Conservation (phyloP, 768 basidiomycete genomes). For the Cytidiella melzeri region DNA sequence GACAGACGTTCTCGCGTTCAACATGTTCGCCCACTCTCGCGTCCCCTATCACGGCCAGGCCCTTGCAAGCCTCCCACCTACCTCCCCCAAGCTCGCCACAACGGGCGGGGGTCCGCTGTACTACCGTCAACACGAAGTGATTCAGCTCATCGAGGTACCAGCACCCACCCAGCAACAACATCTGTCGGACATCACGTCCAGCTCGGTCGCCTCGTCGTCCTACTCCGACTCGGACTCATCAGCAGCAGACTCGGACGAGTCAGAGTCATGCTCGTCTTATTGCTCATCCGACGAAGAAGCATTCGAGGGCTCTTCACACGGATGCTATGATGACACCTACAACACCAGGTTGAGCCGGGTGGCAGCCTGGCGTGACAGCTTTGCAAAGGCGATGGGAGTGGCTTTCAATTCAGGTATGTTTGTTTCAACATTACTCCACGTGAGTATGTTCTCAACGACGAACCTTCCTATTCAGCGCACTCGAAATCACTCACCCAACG, state of each 20-base stretch:
- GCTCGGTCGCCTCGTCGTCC: constrained; percentile 34
- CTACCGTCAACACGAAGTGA: constrained; percentile 50
- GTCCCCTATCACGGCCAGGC: constrained; percentile 4
- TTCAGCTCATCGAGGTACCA: constrained; percentile 65
- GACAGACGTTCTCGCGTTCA: constrained; percentile 17
- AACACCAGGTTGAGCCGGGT: constrained; percentile 56
- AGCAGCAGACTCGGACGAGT: constrained; percentile 20
- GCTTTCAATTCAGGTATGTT: constrained; percentile 34
- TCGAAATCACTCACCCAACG: constrained; percentile 23
- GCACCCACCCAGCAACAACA: constrained; percentile 45
- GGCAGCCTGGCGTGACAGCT: constrained; percentile 63
- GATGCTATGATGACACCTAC: constrained; percentile 44
- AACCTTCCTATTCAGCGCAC: constrained; percentile 1
- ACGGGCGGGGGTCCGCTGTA: constrained; percentile 28
- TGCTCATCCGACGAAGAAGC: constrained; percentile 56
- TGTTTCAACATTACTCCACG: background rate
- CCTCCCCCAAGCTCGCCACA: constrained; percentile 25
- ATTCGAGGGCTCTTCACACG: constrained; percentile 12
- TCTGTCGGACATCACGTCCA: constrained; percentile 30
- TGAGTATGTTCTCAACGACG: background rate
- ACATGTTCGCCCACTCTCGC: constrained; percentile 17
- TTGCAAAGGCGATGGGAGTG: constrained; percentile 37
- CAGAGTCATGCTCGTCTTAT: constrained; percentile 55
- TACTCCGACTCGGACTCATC: constrained; percentile 34
- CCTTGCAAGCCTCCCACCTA: background rate